These are phyloP conservation scores for Paecilomyces sp. DNA, from an alignment of 2,329 filamentous ascomycete species.

Conservation along the genomic window DNA sequence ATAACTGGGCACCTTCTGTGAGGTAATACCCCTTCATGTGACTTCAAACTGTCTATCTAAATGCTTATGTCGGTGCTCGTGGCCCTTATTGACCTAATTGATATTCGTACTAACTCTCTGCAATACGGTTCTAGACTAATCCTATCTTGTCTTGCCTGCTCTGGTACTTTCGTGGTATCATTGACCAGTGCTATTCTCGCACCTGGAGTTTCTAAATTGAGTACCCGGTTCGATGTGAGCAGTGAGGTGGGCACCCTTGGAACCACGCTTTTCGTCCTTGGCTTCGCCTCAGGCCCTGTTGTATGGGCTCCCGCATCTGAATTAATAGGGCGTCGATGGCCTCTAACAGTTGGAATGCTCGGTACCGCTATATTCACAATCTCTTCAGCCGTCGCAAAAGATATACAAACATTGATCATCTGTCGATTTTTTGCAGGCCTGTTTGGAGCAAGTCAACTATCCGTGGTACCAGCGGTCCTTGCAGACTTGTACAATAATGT, in stretches of 20 bases:
- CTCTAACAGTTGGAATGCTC: slow-evolving; percentile 39
- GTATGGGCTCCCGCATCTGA: slow-evolving; percentile 59
- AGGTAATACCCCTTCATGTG: slow-evolving; percentile 24
- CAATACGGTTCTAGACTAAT: slow-evolving; percentile 9
- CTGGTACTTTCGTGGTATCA: slow-evolving; percentile 44
- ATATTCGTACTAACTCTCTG: too few species aligned
- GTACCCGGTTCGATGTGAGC: slow-evolving; percentile 41
- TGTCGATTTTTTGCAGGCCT: slow-evolving; percentile 42
- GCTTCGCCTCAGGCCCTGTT: slow-evolving; percentile 54
- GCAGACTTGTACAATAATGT: slow-evolving; percentile 44
- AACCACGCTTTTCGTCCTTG: slow-evolving; percentile 43
- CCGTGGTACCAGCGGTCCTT: slow-evolving; percentile 38
- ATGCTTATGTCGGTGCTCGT: too few species aligned
- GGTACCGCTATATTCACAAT: slow-evolving; percentile 41
- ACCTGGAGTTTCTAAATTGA: slow-evolving; percentile 51
- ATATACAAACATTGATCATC: slow-evolving; percentile 35
- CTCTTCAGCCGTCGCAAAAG: slow-evolving; percentile 35
- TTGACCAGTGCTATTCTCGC: slow-evolving; percentile 61
- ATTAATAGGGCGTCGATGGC: slow-evolving; percentile 50
- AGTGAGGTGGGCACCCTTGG: slow-evolving; percentile 39
- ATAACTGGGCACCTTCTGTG: slow-evolving; percentile 43
- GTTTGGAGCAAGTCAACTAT: slow-evolving; percentile 38
- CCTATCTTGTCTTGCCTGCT: slow-evolving; percentile 24
- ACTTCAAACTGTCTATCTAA: too few species aligned
- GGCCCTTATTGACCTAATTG: too few species aligned